A percentile compares a stretch with the other conserved stretches of the same genome.
Conservation (phyloP, 169 alveolate genomes). For the Eimeria acervulina region DNA sequence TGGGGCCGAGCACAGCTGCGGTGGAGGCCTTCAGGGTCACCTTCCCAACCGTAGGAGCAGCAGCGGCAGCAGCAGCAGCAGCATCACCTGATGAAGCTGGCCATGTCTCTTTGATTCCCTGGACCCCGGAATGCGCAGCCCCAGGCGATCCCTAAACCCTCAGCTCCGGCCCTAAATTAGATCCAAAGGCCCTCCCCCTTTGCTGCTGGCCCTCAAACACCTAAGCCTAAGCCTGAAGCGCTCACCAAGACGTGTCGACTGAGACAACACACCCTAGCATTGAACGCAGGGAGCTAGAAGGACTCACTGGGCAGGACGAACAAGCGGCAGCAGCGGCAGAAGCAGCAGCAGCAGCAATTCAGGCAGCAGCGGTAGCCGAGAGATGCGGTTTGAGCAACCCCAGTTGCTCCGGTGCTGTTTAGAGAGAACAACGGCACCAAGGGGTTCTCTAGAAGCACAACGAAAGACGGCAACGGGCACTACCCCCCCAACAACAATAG, state of each 20-base stretch:
- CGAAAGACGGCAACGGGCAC: no score
- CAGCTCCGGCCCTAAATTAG: neutral
- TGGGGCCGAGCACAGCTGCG: constrained; percentile 32
- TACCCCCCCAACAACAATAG: no score
- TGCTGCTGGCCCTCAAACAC: neutral
- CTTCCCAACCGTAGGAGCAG: neutral
- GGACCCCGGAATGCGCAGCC: neutral
- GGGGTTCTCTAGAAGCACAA: no score
- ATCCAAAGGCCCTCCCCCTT: neutral
- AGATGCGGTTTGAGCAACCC: neutral
- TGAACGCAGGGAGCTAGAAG: neutral
- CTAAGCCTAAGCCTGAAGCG: neutral
- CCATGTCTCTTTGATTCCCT: neutral
- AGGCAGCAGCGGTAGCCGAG: neutral
- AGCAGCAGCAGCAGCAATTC: constrained; percentile 11
- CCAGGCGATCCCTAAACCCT: neutral
- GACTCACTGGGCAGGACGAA: neutral
- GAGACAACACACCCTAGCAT: no score
- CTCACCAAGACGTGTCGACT: neutral
- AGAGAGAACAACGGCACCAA: neutral
- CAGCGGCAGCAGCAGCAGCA: neutral
- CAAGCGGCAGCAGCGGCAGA: neutral
- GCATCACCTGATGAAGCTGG: neutral
- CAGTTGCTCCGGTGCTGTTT: neutral
- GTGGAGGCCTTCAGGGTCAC: constrained; percentile 46